phyloP scores from a whole-genome alignment of 345 rosid species.

The Abelmoschus esculentus region DNA sequence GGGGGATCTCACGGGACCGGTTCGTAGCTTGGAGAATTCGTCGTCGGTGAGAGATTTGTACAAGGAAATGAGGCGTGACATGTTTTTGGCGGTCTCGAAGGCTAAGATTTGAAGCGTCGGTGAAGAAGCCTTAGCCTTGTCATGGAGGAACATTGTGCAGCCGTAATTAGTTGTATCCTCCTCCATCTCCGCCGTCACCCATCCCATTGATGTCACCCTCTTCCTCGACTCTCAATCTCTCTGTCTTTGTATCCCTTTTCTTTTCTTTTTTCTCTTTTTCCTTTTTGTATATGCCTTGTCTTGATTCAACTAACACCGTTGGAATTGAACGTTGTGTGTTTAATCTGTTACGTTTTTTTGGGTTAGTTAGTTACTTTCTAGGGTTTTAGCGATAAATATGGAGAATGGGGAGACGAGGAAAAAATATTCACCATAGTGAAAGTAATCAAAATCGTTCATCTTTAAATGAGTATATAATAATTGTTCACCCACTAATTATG shows the following conservation, averaged over 20 bases:
- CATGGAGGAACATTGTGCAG: constrained; percentile 4
- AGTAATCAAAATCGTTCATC: too few relatives aligned
- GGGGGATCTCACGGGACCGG: constrained; percentile 22
- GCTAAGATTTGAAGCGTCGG: constrained; percentile 34
- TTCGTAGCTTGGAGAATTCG: constrained; percentile 23
- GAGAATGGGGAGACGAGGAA: neutral
- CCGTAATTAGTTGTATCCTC: neutral
- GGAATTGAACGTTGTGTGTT: neutral
- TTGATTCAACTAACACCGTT: neutral
- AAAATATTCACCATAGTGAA: too few relatives aligned
- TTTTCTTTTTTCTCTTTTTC: neutral
- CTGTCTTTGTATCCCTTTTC: neutral
- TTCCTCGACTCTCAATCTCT: too few relatives aligned
- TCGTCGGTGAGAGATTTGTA: constrained; percentile 28
- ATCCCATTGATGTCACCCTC: neutral
- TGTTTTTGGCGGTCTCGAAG: constrained; percentile 40
- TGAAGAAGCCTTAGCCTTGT: constrained; percentile 2
- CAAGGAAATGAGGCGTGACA: constrained; percentile 39
- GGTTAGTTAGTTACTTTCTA: neutral
- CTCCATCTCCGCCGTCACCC: neutral
- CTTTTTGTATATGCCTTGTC: neutral
- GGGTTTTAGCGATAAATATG: neutral
- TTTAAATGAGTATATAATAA: too few relatives aligned
- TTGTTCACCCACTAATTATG: too few relatives aligned
- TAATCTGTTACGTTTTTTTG: neutral